Evolutionary conservation across 345 rosid species (phyloP).

Genomic region (sweet orange (Citrus sinensis)): DNA sequence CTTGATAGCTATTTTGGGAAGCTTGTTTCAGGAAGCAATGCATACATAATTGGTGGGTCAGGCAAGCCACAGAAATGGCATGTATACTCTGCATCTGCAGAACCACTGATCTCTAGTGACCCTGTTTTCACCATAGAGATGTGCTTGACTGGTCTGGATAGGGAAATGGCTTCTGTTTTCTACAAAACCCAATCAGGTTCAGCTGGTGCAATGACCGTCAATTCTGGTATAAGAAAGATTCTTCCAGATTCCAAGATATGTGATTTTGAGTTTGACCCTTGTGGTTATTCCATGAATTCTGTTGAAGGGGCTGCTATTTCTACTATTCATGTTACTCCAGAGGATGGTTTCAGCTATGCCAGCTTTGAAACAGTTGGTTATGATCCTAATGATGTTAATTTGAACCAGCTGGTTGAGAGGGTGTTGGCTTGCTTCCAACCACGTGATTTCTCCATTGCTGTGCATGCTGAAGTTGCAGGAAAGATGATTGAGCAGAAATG

Average conservation of each 20-base stretch:
- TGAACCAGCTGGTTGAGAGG: conserved; percentile 47
- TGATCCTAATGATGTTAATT: conserved; percentile 31
- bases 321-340: conserved; percentile 78
- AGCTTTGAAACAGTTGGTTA: conserved; percentile 78
- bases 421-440: conserved; percentile 65
- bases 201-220: conserved; percentile 50
- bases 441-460: conserved; percentile 51
- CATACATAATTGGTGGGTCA: conserved; percentile 57
- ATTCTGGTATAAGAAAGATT: conserved; percentile 72
- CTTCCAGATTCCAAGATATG: conserved; percentile 65
- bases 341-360: conserved; percentile 80
- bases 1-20: conserved; percentile 59
- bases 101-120: conserved; percentile 1
- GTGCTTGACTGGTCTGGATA: conserved; percentile 82
- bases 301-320: conserved; percentile 69
- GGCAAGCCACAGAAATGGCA: conserved; percentile 62
- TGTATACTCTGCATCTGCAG: conserved; percentile 62
- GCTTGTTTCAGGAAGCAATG: conserved; percentile 55
- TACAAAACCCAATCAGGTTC: conserved; percentile 37
- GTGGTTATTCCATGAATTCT: conserved; percentile 83
- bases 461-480: conserved; percentile 39
- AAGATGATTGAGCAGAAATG: conserved; percentile 21
- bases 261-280: conserved; percentile 74
- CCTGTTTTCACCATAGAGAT: conserved; percentile 68
- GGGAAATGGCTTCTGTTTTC: conserved; percentile 20